Percentiles rank a stretch among this genome's conserved stretches.
Evolutionary conservation across 2,329 filamentous ascomycete genomes (phyloP).

Genomic region (Exophiala calicioides): DNA sequence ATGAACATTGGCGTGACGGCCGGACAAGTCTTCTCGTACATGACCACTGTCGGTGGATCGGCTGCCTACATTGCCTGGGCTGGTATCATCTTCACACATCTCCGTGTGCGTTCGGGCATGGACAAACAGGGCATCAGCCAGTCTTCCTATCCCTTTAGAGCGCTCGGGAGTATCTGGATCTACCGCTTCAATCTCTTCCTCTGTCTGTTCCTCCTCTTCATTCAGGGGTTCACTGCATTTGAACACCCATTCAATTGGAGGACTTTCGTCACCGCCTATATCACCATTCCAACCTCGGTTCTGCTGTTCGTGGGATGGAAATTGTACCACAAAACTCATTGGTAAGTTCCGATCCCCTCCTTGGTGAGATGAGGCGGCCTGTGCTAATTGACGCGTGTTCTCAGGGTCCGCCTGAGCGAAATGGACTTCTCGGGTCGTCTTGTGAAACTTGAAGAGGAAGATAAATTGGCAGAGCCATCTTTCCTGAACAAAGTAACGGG

Average conservation of each 20-base stretch:
- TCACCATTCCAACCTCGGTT: conserved; percentile 9
- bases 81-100: conserved; percentile 49
- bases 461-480: background rate
- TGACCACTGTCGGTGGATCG: conserved; percentile 50
- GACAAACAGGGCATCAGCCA: conserved; percentile 41
- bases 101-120: conserved; percentile 48
- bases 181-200: conserved; percentile 53
- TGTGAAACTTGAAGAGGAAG: conserved; percentile 7
- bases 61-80: conserved; percentile 54
- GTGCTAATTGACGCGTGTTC: too few species aligned
- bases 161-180: conserved; percentile 22
- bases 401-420: too few species aligned
- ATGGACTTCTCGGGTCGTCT: too few species aligned
- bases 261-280: conserved; percentile 9
- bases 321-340: conserved; percentile 35
- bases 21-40: conserved; percentile 38
- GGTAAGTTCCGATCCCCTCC: conserved; percentile 32
- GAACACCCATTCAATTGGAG: conserved; percentile 4
- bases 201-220: conserved; percentile 64
- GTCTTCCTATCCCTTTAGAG: conserved; percentile 42
- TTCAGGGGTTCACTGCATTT: conserved; percentile 59
- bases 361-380: background rate
- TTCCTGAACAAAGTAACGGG: conserved; percentile 3
- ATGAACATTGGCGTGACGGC: conserved; percentile 26
- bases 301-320: conserved; percentile 45